Base-by-base conservation (phyloP, 2,329 filamentous ascomycete species). In the Claviceps digitariae region DNA sequence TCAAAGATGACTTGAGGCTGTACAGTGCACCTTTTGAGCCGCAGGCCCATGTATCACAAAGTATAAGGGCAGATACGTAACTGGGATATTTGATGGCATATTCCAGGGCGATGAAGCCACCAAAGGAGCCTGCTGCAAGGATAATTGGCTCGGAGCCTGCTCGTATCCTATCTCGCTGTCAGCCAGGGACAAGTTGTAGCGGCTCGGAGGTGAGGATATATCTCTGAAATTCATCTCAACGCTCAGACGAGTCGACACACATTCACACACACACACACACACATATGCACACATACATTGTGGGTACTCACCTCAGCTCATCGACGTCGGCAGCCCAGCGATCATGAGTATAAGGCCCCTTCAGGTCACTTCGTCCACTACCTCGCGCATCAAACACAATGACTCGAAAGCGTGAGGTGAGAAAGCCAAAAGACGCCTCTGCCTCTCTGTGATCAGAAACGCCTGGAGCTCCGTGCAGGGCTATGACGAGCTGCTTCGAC, bases 321-420 rank as follows among this genome's bases (percentile, higher is more conserved):
- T 63, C 61, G 5, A 63, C 36, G 21, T 63, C 61, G 7, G 59
- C 51, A 10, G 59, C 54, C 60, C 60, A 62, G 9, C 57, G 57
- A 13, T 58, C 56, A 52, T 62, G 55, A 15, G 59, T 63, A 40
- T 57, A 58, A 3, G 61, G 61, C 2, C 53, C 52, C 40, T 61
- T 59, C 21, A 50, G 6, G 29, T 62, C 60, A 47, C 60, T 63
- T 1, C 47, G 41, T 12, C 61, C 61, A n/a, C 60, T 63, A 10
- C 60, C 61, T 31, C 59, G 52, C 12, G 57, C 57, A 40, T 63
- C 61, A 31, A 59, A 63, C 2, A 63, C 57, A 23, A 62, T 34
- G 4, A 62, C 56, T 3, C 59, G 59, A 25, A 59, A 62, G 5
- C 53, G 48, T 4, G 56, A 54, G 1, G 51, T 34, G 2, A 63